Conservation (phyloP, 352 stramenopile species). For the Hyaloperonospora arabidopsidis region DNA sequence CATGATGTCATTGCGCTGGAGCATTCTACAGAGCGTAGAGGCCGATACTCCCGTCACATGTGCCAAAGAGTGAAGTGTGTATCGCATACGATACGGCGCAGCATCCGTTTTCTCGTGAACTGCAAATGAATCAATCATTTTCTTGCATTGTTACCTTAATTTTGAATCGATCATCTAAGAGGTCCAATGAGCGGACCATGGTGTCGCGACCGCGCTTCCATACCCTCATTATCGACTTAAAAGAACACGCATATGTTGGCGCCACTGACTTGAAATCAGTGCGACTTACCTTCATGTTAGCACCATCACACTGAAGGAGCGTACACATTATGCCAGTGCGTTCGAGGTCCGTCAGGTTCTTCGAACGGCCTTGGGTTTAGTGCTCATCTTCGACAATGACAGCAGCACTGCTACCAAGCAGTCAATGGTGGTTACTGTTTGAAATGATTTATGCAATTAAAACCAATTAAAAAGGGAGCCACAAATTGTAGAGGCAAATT, state of each 20-base stretch:
- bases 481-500: too few relatives aligned
- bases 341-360: too few relatives aligned
- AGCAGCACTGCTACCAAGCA: too few relatives aligned
- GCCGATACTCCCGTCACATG: background rate
- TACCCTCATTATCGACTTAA: background rate
- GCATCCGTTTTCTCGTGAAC: background rate
- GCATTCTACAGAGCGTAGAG: background rate
- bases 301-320: too few relatives aligned
- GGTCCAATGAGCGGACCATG: background rate
- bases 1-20: background rate
- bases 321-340: too few relatives aligned
- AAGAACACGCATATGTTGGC: background rate
- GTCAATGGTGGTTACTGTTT: too few relatives aligned
- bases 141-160: background rate
- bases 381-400: too few relatives aligned
- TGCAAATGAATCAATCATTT: background rate
- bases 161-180: background rate
- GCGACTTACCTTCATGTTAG: background rate
- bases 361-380: too few relatives aligned
- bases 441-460: too few relatives aligned
- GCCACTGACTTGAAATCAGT: background rate
- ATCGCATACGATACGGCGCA: background rate
- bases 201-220: background rate
- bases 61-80: background rate
- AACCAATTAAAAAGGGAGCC: too few relatives aligned